phyloP scores from a whole-genome alignment of 129 eudicot species.

The Centella asiatica region DNA sequence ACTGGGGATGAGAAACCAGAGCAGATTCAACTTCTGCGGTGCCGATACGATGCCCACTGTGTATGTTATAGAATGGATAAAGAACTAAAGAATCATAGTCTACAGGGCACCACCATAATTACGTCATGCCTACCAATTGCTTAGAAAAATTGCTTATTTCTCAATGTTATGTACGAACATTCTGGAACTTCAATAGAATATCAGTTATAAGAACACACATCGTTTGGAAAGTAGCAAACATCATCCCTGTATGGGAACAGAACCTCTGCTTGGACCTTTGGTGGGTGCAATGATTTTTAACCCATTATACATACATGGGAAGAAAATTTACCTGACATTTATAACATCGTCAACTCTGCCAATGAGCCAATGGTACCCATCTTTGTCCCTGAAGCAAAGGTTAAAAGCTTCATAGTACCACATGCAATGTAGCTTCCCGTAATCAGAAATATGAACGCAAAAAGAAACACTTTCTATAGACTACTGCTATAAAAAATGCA shows the following conservation, averaged over 20 bases:
- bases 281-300: background rate
- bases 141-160: slow-evolving; percentile 4
- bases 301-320: background rate
- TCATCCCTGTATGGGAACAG: background rate
- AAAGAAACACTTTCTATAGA: too few species aligned
- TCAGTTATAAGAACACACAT: background rate
- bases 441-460: background rate
- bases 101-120: background rate
- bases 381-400: slow-evolving; percentile 59
- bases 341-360: slow-evolving; percentile 97
- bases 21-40: slow-evolving; percentile 99
- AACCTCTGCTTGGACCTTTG: background rate
- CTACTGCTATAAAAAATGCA: background rate
- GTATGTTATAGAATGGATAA: slow-evolving; percentile 11
- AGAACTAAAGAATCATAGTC: background rate
- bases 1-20: slow-evolving; percentile 81
- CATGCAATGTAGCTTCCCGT: background rate
- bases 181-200: background rate
- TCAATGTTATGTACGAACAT: background rate
- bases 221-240: background rate
- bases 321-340: slow-evolving; percentile 62
- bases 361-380: slow-evolving; percentile 92
- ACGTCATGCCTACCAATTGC: background rate
- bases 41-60: slow-evolving; percentile 97
- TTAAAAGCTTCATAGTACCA: background rate